These are phyloP conservation scores for Chlamydomonas schloesseri DNA, from an alignment of 139 green algal genomes.

Conservation along the genomic window DNA sequence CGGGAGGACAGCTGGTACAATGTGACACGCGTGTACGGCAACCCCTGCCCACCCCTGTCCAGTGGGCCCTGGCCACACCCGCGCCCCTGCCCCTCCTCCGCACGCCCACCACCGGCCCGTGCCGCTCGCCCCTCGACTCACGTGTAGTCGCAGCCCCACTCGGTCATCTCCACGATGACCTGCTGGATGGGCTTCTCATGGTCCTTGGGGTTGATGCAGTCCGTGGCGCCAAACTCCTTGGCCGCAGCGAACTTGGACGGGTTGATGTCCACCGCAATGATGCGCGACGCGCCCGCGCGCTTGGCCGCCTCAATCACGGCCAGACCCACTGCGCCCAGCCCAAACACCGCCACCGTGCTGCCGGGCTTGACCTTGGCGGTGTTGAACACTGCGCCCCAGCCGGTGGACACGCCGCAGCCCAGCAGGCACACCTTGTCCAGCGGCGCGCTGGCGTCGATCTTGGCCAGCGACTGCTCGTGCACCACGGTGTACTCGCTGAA, in stretches of 20 bases:
- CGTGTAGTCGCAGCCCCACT: constrained; percentile 95
- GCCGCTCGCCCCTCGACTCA: constrained; percentile 24
- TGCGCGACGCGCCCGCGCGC: constrained; percentile 81
- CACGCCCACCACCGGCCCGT: neutral
- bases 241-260: constrained; percentile 86
- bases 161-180: constrained; percentile 90
- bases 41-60: too few relatives aligned
- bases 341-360: constrained; percentile 86
- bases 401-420: constrained; percentile 91
- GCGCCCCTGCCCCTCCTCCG: too few relatives aligned
- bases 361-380: constrained; percentile 93
- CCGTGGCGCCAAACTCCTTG: constrained; percentile 87
- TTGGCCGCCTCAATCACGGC: constrained; percentile 91
- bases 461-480: constrained; percentile 90
- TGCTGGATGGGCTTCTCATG: constrained; percentile 87
- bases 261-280: constrained; percentile 97
- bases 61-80: too few relatives aligned
- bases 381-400: constrained; percentile 96
- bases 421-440: constrained; percentile 92
- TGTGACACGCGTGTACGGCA: too few relatives aligned
- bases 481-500: constrained; percentile 99
- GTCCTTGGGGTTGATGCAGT: constrained; percentile 91
- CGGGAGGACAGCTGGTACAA: neutral
- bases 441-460: constrained; percentile 68
- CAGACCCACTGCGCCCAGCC: constrained; percentile 89